Conservation (phyloP, 208 protist species). For the Leishmania guyanensis region DNA sequence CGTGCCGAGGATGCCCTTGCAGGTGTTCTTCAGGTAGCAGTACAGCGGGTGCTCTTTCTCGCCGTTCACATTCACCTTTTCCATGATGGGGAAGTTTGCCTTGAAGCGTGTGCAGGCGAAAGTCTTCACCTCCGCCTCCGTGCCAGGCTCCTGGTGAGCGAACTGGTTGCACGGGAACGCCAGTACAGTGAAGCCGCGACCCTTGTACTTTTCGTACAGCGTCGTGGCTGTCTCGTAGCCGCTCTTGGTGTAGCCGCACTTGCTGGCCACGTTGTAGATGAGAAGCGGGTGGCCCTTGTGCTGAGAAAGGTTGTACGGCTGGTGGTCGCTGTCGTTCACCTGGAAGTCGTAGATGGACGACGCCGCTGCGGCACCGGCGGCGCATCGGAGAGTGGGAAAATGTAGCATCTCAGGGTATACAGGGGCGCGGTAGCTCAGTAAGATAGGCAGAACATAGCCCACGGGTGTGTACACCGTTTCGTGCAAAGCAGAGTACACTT, state of each 20-base stretch:
- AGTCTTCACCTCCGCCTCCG: slow-evolving; percentile 72
- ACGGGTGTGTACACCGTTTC: neutral
- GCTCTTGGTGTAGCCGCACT: slow-evolving; percentile 89
- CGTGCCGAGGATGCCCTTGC: slow-evolving; percentile 62
- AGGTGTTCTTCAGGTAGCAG: slow-evolving; percentile 74
- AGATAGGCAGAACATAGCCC: neutral
- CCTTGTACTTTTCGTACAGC: slow-evolving; percentile 91
- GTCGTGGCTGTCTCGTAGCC: slow-evolving; percentile 75
- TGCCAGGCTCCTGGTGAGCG: slow-evolving; percentile 80
- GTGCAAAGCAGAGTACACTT: neutral
- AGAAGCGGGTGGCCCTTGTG: slow-evolving; percentile 90
- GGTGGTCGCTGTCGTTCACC: slow-evolving; percentile 60
- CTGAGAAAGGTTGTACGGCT: slow-evolving; percentile 86
- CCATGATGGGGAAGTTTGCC: slow-evolving; percentile 86
- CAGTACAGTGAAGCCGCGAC: slow-evolving; percentile 85
- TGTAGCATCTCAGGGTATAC: neutral
- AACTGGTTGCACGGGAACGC: slow-evolving; percentile 95
- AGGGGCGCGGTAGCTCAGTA: neutral
- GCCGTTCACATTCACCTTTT: slow-evolving; percentile 93
- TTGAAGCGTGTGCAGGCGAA: slow-evolving; percentile 71
- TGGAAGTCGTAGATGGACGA: slow-evolving; percentile 84
- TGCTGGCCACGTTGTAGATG: slow-evolving; percentile 93
- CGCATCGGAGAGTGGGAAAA: neutral
- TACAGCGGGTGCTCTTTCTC: slow-evolving; percentile 78
- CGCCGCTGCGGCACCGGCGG: neutral